phyloP scores from a whole-genome alignment of 2,329 filamentous ascomycete species.

The Phialocephala sp. region DNA sequence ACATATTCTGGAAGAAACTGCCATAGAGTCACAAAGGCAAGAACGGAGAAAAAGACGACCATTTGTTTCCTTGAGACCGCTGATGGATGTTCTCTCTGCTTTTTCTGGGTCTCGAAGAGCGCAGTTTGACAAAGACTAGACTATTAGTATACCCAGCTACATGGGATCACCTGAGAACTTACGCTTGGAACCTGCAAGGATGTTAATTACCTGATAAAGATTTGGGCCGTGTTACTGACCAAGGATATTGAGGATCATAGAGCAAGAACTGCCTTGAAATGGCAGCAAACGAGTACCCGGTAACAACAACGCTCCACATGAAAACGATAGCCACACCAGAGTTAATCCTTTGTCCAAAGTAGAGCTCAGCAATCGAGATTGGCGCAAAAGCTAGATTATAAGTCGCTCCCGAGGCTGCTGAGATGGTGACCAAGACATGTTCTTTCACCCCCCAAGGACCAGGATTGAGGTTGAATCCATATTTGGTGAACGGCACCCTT shows the following conservation, averaged over 20 bases:
- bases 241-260: conserved; percentile 62
- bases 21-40: conserved; percentile 61
- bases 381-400: conserved; percentile 57
- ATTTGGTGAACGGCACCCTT: conserved; percentile 47
- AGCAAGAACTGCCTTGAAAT: conserved; percentile 61
- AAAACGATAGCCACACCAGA: conserved; percentile 62
- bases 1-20: conserved; percentile 66
- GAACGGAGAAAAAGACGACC: conserved; percentile 58
- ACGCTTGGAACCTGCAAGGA: conserved; percentile 52
- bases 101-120: conserved; percentile 61
- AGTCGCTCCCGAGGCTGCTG: conserved; percentile 57
- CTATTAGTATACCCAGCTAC: not conserved
- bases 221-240: conserved; percentile 49
- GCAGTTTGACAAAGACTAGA: conserved; percentile 55
- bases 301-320: conserved; percentile 63
- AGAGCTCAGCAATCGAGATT: conserved; percentile 61
- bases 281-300: conserved; percentile 63
- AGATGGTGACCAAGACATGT: conserved; percentile 47
- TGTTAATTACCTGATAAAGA: not conserved
- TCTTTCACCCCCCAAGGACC: conserved; percentile 40
- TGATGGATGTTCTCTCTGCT: conserved; percentile 56
- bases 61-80: conserved; percentile 57
- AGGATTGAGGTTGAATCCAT: conserved; percentile 47
- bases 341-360: conserved; percentile 58
- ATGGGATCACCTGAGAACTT: conserved; percentile 18